phyloP scores from a whole-genome alignment of 352 stramenopile genomes.

The Lagenidium sp. region DNA sequence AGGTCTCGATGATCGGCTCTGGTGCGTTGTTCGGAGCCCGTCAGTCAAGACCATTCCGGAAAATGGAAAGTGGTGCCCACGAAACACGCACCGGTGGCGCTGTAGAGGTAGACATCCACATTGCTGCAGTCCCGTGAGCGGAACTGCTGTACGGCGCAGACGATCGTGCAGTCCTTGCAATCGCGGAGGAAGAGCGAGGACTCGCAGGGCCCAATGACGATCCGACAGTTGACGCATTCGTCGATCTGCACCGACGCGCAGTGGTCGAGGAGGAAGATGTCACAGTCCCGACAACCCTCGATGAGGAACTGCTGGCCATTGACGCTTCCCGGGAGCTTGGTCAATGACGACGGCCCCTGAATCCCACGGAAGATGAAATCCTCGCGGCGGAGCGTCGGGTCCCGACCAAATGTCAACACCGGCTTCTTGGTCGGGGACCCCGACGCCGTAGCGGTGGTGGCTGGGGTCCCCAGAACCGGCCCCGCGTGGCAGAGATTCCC shows the following conservation, averaged over 20 bases:
- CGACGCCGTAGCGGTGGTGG: not conserved
- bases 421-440: not conserved
- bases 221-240: constrained; percentile 54
- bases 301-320: constrained; percentile 78
- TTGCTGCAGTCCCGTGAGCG: constrained; percentile 53
- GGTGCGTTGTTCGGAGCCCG: too few relatives aligned
- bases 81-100: constrained; percentile 28
- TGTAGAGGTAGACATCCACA: constrained; percentile 59
- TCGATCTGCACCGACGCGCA: constrained; percentile 76
- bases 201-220: constrained; percentile 59
- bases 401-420: constrained; percentile 37
- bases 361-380: constrained; percentile 60
- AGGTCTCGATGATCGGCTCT: constrained; percentile 73
- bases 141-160: constrained; percentile 69
- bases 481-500: constrained; percentile 51
- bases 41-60: too few relatives aligned
- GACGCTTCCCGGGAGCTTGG: constrained; percentile 50
- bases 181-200: constrained; percentile 65
- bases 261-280: constrained; percentile 72
- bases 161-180: constrained; percentile 47
- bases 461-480: constrained; percentile 9
- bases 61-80: too few relatives aligned
- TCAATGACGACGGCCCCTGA: constrained; percentile 24
- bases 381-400: constrained; percentile 56
- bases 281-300: constrained; percentile 58